phyloP scores from a whole-genome alignment of 306 rosid species.

The Malus orientalis region DNA sequence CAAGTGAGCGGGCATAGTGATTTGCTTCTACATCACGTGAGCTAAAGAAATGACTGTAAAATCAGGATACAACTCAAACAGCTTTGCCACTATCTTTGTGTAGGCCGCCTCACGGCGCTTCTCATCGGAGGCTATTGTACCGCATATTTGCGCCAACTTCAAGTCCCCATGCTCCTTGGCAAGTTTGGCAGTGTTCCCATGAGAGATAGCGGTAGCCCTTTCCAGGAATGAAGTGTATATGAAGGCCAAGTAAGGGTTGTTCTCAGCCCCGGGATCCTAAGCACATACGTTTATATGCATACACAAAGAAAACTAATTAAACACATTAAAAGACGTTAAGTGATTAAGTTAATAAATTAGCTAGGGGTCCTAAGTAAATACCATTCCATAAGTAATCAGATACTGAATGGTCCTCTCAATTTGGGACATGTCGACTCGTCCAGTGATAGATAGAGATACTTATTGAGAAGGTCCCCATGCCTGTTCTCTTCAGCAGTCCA shows the following conservation, averaged over 20 bases:
- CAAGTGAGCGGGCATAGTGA: conserved; percentile 60
- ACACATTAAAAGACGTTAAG: background rate
- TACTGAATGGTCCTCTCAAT: conserved; percentile 62
- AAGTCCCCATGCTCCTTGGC: conserved; percentile 55
- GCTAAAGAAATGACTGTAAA: conserved; percentile 12
- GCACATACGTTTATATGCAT: background rate
- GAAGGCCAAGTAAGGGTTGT: conserved; percentile 9
- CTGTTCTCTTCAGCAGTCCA: conserved; percentile 79
- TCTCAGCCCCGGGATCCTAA: background rate
- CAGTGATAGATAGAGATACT: conserved; percentile 54
- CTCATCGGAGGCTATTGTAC: conserved; percentile 60
- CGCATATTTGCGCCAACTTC: conserved; percentile 65
- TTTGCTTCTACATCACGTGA: conserved; percentile 9
- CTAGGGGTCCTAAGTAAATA: conserved; percentile 1
- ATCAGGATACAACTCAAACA: conserved; percentile 12
- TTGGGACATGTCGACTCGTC: conserved; percentile 62
- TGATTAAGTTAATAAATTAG: background rate
- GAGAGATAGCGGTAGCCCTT: conserved; percentile 69
- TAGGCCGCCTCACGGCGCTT: conserved; percentile 63
- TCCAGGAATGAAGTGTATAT: conserved; percentile 69
- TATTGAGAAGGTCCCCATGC: conserved; percentile 69
- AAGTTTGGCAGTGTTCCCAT: conserved; percentile 63
- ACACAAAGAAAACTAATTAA: background rate
- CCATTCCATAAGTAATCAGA: conserved; percentile 62
- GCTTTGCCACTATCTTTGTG: conserved; percentile 30